These are phyloP conservation scores for Globisporangium solare DNA, from an alignment of 352 stramenopile genomes.

Conservation along the genomic window DNA sequence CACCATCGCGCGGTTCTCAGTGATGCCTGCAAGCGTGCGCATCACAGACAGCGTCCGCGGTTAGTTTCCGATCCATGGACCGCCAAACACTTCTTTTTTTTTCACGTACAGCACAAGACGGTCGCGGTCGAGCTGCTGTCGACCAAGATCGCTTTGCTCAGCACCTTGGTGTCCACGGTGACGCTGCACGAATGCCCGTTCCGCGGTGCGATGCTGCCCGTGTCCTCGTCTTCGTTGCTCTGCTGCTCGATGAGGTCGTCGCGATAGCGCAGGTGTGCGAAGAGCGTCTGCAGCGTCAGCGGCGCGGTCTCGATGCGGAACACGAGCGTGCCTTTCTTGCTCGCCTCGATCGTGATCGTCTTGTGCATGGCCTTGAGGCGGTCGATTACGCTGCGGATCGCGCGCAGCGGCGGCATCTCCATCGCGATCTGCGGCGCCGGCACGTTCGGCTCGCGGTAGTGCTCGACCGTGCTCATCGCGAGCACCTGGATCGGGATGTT, in stretches of 20 bases:
- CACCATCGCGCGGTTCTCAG: constrained; percentile 75
- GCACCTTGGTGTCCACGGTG: constrained; percentile 72
- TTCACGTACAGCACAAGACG: constrained; percentile 62
- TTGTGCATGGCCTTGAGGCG: constrained; percentile 71
- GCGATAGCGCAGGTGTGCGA: constrained; percentile 67
- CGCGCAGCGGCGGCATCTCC: constrained; percentile 69
- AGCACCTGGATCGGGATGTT: constrained; percentile 81
- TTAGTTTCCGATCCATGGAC: no score
- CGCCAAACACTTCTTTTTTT: no score
- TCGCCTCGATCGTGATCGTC: constrained; percentile 73
- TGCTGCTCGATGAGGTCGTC: constrained; percentile 63
- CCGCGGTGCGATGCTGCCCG: constrained; percentile 13
- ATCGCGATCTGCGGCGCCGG: constrained; percentile 73
- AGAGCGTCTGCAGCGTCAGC: constrained; percentile 72
- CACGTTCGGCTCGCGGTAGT: constrained; percentile 74
- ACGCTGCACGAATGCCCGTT: constrained; percentile 40
- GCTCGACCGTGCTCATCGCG: constrained; percentile 64
- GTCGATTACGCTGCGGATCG: constrained; percentile 67
- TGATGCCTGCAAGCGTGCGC: constrained; percentile 34
- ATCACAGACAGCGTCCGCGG: not conserved
- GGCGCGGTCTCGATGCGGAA: constrained; percentile 67
- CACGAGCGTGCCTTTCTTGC: constrained; percentile 56
- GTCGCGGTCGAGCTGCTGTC: constrained; percentile 65
- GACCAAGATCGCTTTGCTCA: constrained; percentile 71
- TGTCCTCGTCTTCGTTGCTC: constrained; percentile 26